Conservation (phyloP, 202 grass and related monocot species). For the Digitaria exilis region DNA sequence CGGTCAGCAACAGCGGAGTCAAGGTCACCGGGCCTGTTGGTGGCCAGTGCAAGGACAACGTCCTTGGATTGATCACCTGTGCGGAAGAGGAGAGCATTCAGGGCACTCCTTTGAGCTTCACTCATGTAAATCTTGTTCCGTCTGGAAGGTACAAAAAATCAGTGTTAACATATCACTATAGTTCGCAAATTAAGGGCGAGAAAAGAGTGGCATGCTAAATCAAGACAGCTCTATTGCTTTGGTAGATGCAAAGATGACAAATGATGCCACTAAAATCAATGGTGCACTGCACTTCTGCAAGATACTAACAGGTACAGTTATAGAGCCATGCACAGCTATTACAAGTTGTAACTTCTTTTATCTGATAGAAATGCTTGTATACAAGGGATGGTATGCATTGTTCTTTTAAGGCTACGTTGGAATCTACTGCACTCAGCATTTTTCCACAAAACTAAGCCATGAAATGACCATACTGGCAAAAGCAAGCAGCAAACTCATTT, state of each 20-base stretch:
- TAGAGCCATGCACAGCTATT: background rate
- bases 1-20: slow-evolving; percentile 90
- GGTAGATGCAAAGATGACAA: background rate
- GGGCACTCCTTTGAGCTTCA: slow-evolving; percentile 97
- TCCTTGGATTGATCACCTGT: slow-evolving; percentile 95
- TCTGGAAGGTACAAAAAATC: slow-evolving; percentile 49
- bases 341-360: background rate
- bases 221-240: background rate
- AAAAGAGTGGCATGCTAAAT: background rate
- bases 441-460: background rate
- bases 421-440: background rate
- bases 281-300: background rate
- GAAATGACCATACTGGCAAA: background rate
- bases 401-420: background rate
- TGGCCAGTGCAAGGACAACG: slow-evolving; percentile 93
- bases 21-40: slow-evolving; percentile 92
- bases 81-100: slow-evolving; percentile 98
- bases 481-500: background rate
- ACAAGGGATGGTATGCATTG: background rate
- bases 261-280: slow-evolving; percentile 1
- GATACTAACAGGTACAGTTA: background rate
- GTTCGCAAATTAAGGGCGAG: background rate
- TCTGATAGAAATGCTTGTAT: background rate
- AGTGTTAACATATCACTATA: slow-evolving; percentile 2
- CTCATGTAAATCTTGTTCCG: slow-evolving; percentile 99